Base-by-base conservation (phyloP, 2,329 filamentous ascomycete species). In the Aciculosporium take region DNA sequence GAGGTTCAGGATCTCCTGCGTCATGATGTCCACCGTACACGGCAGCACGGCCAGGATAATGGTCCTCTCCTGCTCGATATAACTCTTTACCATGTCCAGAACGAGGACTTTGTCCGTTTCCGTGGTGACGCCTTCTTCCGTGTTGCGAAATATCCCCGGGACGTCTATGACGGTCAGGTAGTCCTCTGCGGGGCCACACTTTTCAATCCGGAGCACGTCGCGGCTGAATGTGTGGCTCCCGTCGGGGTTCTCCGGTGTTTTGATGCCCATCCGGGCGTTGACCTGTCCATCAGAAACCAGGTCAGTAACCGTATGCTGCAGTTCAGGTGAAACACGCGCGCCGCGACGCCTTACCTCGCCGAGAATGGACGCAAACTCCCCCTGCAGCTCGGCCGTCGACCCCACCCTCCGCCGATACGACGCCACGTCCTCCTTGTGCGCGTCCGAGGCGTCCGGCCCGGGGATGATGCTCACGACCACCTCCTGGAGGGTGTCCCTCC, bases 151-250 rank as follows among this genome's bases (percentile, higher is more conserved):
- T n/a, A 73, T 67, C 0, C 70, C 71, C 0, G 70, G 70, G 0
- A 74, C 67, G 15, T 74, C 71, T 5, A 73, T 73, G 6, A 74
- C 58, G 0, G 69, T 74, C 6, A 74, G 57, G 13, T 71, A 64
- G 3, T 65, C 52, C 48, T 59, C 65, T 0, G 61, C 37, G 0
- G 69, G 71, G 0, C 70, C 67, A 1, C 54, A 56, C 24, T 70
- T 67, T 40, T 63, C 60, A 0, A 63, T 55, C 0, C 55, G 53
- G n/a, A 63, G 50, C 0, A 63, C 46, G 30, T 73, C 67, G 4
- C 67, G 56, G 24, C 66, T 70, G 37, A 74, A 74, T 0, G 62
- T 47, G 5, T 53, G 47, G 8, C 23, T 15, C 0, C 43, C 43
- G 0, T 44, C 34, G 0, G 42, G 12, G 1, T 45, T 45, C 0